Base-by-base conservation (phyloP, 176 grass and related monocot genomes). In the Aegilops longissima region DNA sequence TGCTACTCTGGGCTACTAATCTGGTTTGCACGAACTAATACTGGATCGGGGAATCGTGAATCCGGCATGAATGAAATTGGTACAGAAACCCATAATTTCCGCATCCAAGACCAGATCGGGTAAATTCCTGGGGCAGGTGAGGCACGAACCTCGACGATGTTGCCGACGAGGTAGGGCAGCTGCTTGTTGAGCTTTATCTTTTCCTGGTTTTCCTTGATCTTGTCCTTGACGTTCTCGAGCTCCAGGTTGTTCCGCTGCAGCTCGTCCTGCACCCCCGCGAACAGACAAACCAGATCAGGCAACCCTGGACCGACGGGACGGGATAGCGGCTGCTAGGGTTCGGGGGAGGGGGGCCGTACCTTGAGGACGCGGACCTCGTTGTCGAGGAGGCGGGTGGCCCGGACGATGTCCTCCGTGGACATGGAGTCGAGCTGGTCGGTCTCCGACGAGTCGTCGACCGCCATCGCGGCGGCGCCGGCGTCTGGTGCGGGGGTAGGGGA, bases 101-200 rank as follows among this genome's bases (percentile, higher is more conserved):
- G 13, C 44, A 77, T 77, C 71, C 47, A 56, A 3, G 20, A 18
- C 31, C 38, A 83, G 52, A 35, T 27, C 71, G 44, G 73, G 73
- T 31, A 77, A 49, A 38, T 27, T 23, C 64, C 30, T 1, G 21
- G 45, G 52, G 25, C 14, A 3, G 2, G 51, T 7, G 23, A 49
- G 21, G 31, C 31, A 93, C 86, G 54, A 72, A 95, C 93, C 93
- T 98, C 96, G 12, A 98, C 91, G 71, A 98, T 92, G 90, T 90
- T 98, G 2, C 88, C 91, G 20, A 98, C 96, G 10, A 95, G 90
- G 63, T 98, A 94, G 3, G 93, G 96, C 5, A 98, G 84, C 90
- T 92, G 86, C 81, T 95, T 98, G 91, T 89, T 92, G 44, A 94
- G 78, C 79, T 95, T 98, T 61, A 98, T 98, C 83, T 95, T 98